phyloP scores from a whole-genome alignment of 148 eudicot genomes.

The Limonium bicolor region DNA sequence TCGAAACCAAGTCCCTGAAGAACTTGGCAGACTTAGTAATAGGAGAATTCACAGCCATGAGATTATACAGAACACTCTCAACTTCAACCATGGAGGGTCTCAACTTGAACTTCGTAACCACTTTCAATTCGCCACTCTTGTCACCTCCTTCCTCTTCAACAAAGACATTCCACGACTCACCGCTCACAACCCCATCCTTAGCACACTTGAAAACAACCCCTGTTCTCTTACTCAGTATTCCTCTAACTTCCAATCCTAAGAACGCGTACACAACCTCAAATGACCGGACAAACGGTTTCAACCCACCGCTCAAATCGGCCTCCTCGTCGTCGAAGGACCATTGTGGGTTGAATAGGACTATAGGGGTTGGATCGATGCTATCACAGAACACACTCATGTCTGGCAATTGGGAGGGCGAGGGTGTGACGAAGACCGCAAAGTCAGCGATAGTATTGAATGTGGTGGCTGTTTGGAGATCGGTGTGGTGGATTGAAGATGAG shows the following conservation, averaged over 20 bases:
- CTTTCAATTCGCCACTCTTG: slow-evolving; percentile 22
- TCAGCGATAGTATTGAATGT: slow-evolving; percentile 50
- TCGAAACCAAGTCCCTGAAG: slow-evolving; percentile 62
- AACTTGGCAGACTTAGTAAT: slow-evolving; percentile 75
- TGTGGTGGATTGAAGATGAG: slow-evolving; percentile 20
- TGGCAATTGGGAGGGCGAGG: slow-evolving; percentile 42
- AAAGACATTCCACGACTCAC: slow-evolving; percentile 65
- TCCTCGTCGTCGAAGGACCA: slow-evolving; percentile 93
- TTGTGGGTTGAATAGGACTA: slow-evolving; percentile 66
- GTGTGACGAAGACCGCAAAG: slow-evolving; percentile 65
- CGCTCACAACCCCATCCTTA: slow-evolving; percentile 56
- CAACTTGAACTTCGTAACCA: slow-evolving; percentile 39
- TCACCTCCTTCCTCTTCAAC: slow-evolving; percentile 74
- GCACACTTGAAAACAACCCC: slow-evolving; percentile 67
- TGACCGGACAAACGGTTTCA: slow-evolving; percentile 44
- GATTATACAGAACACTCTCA: slow-evolving; percentile 72
- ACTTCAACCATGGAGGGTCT: slow-evolving; percentile 70
- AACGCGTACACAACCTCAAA: slow-evolving; percentile 89
- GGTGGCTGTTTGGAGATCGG: slow-evolving; percentile 23
- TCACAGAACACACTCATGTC: slow-evolving; percentile 37
- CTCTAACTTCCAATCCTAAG: slow-evolving; percentile 78
- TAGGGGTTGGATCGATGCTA: slow-evolving; percentile 45
- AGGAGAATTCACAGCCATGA: slow-evolving; percentile 87
- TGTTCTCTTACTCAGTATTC: slow-evolving; percentile 64
- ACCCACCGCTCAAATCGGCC: slow-evolving; percentile 35